phyloP scores from a whole-genome alignment of 495 filamentous ascomycete species.

The Hypoxylon subgilvum region DNA sequence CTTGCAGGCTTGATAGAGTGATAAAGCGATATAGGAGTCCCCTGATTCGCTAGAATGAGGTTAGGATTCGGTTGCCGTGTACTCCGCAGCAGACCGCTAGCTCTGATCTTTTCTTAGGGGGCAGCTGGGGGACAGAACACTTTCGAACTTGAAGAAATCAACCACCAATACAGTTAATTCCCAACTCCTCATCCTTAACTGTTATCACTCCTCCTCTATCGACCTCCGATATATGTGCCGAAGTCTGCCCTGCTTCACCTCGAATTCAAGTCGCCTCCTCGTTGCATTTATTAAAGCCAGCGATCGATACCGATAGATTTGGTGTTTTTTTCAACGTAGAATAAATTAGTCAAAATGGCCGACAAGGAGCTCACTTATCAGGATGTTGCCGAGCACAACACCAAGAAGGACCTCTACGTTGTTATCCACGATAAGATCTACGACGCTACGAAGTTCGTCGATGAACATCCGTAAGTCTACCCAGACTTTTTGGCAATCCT shows the following conservation, averaged over 20 bases:
- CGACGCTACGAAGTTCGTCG: slow-evolving; percentile 83
- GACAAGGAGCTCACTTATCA: slow-evolving; percentile 79
- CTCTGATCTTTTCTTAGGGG: slow-evolving; percentile 15
- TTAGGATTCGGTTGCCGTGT: slow-evolving; percentile 15
- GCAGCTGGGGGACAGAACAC: slow-evolving; percentile 19
- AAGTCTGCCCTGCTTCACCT: neutral
- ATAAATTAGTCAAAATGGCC: slow-evolving; percentile 62
- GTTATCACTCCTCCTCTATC: slow-evolving; percentile 11
- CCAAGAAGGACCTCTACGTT: slow-evolving; percentile 93
- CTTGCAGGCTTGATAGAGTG: too few relatives aligned
- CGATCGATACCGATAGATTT: slow-evolving; percentile 16
- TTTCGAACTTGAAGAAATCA: slow-evolving; percentile 23
- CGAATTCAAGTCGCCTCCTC: slow-evolving; percentile 7
- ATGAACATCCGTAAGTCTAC: slow-evolving; percentile 96
- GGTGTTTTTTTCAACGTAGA: slow-evolving; percentile 5
- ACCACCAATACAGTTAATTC: slow-evolving; percentile 23
- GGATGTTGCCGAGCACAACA: slow-evolving; percentile 85
- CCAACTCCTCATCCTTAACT: slow-evolving; percentile 9
- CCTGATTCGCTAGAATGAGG: slow-evolving; percentile 21
- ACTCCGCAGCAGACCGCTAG: slow-evolving; percentile 33
- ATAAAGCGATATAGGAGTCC: slow-evolving; percentile 37
- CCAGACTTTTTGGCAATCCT: slow-evolving; percentile 1
- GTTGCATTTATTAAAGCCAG: slow-evolving; percentile 5
- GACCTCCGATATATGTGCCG: slow-evolving; percentile 17
- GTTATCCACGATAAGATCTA: slow-evolving; percentile 98